Percentiles rank a stretch among this genome's conserved stretches.
phyloP scores from a whole-genome alignment of 2,329 filamentous ascomycete species.

The Penicillium capsulatum region DNA sequence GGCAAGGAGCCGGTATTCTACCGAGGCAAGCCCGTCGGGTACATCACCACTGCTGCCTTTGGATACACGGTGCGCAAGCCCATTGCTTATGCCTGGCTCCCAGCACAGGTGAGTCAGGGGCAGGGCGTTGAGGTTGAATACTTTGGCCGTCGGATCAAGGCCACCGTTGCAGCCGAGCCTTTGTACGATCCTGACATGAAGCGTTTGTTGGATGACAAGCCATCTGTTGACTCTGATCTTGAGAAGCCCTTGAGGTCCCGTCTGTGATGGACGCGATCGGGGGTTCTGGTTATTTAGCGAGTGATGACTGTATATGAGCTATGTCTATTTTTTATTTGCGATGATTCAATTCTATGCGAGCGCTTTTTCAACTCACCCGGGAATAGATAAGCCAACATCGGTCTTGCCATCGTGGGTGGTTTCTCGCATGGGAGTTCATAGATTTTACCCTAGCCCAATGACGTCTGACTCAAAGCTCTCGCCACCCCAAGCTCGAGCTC shows the following conservation, averaged over 20 bases:
- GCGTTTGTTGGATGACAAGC: slow-evolving; percentile 28
- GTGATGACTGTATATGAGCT: too few species aligned
- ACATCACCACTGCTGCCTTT: slow-evolving; percentile 59
- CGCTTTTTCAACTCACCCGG: too few species aligned
- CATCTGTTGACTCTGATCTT: slow-evolving; percentile 5
- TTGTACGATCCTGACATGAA: slow-evolving; percentile 45
- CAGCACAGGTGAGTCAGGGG: slow-evolving; percentile 46
- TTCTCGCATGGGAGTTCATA: too few species aligned
- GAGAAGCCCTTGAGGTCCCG: slow-evolving; percentile 12
- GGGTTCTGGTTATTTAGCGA: too few species aligned
- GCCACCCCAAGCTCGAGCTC: slow-evolving; percentile 1
- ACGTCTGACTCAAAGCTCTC: slow-evolving; percentile 2
- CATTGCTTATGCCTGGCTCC: slow-evolving; percentile 57
- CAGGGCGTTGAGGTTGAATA: slow-evolving; percentile 58
- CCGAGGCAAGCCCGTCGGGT: slow-evolving; percentile 48
- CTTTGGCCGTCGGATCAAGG: slow-evolving; percentile 53
- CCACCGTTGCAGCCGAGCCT: slow-evolving; percentile 53
- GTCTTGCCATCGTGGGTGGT: too few species aligned
- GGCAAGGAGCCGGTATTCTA: slow-evolving; percentile 60
- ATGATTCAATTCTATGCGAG: too few species aligned
- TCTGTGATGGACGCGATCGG: slow-evolving; percentile 6
- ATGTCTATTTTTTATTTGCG: too few species aligned
- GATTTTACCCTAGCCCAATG: too few species aligned
- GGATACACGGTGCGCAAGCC: slow-evolving; percentile 58
- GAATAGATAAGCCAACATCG: too few species aligned